Conservation (phyloP, 306 rosid genomes). For the Dalbergia cultrata region DNA sequence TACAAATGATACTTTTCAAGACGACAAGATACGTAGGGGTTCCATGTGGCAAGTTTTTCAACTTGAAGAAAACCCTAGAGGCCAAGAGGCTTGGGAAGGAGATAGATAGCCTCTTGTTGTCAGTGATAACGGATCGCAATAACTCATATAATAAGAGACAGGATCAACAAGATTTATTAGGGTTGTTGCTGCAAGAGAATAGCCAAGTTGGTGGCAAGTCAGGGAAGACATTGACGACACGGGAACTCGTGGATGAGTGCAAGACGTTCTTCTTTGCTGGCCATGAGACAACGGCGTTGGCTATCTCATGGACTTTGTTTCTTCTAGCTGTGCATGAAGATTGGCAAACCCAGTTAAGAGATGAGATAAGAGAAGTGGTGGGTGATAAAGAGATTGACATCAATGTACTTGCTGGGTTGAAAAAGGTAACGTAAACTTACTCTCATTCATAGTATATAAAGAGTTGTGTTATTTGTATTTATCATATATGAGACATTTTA, state of each 20-base stretch:
- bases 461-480: too few relatives aligned
- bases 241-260: constrained; percentile 81
- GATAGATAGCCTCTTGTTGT: constrained; percentile 58
- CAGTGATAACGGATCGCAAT: constrained; percentile 51
- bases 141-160: constrained; percentile 27
- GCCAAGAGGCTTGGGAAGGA: constrained; percentile 75
- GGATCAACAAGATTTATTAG: constrained; percentile 60
- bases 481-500: too few relatives aligned
- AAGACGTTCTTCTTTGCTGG: constrained; percentile 94
- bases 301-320: constrained; percentile 82
- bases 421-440: constrained; percentile 57
- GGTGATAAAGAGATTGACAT: constrained; percentile 59
- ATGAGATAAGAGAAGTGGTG: constrained; percentile 70
- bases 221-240: constrained; percentile 52
- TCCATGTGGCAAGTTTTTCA: constrained; percentile 64
- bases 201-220: constrained; percentile 38
- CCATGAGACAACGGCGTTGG: constrained; percentile 93
- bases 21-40: constrained; percentile 81
- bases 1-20: constrained; percentile 73
- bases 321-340: constrained; percentile 69
- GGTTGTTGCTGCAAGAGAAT: constrained; percentile 64
- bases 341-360: constrained; percentile 75
- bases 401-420: constrained; percentile 61
- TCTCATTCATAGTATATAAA: not conserved
- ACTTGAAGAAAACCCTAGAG: constrained; percentile 59